A percentile compares a stretch with the other conserved stretches of the same genome.
These are phyloP conservation scores for Pontederia paniculata DNA, from an alignment of 176 grass and related monocot genomes.

Conservation along the genomic window DNA sequence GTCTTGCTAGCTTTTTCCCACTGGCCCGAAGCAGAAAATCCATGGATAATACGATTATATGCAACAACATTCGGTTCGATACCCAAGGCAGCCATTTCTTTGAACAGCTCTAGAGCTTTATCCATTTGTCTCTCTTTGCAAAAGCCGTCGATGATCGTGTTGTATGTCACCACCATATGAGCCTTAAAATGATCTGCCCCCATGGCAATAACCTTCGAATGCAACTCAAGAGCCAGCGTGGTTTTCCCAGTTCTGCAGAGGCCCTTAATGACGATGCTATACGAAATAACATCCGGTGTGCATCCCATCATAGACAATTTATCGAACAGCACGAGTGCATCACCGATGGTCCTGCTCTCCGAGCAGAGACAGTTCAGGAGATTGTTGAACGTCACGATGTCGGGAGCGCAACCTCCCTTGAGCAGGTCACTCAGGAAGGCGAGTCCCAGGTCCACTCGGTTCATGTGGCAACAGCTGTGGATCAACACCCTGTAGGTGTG, in stretches of 20 bases:
- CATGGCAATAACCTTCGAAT: neutral
- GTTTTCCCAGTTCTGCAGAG: constrained; percentile 1
- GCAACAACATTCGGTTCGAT: neutral
- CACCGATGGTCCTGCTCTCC: neutral
- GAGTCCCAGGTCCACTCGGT: neutral
- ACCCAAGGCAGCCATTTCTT: constrained; percentile 2
- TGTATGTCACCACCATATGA: neutral
- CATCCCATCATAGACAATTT: constrained; percentile 26
- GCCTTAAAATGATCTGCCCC: neutral
- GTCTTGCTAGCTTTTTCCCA: constrained; percentile 6
- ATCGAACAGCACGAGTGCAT: constrained; percentile 9
- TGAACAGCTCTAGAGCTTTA: neutral
- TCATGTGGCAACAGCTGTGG: constrained; percentile 5
- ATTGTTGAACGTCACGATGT: neutral
- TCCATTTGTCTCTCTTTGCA: neutral
- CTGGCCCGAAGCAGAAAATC: constrained; percentile 3
- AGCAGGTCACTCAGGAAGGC: constrained; percentile 5
- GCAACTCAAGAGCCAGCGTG: neutral
- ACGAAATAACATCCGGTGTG: neutral
- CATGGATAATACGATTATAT: constrained; percentile 21
- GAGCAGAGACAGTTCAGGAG: constrained; percentile 20
- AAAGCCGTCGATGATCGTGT: neutral
- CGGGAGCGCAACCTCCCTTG: neutral
- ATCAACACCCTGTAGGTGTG: constrained; percentile 17
- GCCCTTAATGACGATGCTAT: constrained; percentile 10